These are phyloP conservation scores for Herpetomonas samuelpessoai DNA, from an alignment of 208 protist genomes.

Conservation along the genomic window DNA sequence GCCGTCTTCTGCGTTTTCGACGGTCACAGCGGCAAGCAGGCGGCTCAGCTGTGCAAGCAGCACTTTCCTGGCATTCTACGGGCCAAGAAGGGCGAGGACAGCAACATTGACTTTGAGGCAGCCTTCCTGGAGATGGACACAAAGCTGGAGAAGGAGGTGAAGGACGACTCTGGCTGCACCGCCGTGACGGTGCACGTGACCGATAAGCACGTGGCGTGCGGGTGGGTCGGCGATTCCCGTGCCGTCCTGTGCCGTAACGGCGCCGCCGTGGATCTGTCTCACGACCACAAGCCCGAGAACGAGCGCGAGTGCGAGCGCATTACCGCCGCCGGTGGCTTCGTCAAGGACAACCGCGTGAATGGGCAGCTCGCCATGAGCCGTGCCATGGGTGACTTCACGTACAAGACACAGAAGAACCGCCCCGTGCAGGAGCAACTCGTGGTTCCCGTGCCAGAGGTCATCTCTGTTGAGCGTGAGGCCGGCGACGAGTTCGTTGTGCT, in stretches of 20 bases:
- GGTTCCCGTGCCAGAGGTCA: conserved; percentile 66
- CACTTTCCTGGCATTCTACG: conserved; percentile 29
- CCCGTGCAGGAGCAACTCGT: conserved; percentile 65
- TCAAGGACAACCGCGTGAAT: conserved; percentile 93
- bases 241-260: conserved; percentile 82
- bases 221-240: conserved; percentile 92
- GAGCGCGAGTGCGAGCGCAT: conserved; percentile 79
- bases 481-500: conserved; percentile 71
- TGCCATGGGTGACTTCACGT: conserved; percentile 93
- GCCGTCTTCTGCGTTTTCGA: conserved; percentile 88
- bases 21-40: conserved; percentile 69
- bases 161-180: conserved; percentile 74
- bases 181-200: conserved; percentile 72
- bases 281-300: conserved; percentile 93
- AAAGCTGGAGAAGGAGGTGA: conserved; percentile 33
- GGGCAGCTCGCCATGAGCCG: conserved; percentile 93
- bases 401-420: conserved; percentile 70
- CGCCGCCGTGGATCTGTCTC: conserved; percentile 65
- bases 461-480: conserved; percentile 31
- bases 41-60: conserved; percentile 38
- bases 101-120: conserved; percentile 54
- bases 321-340: conserved; percentile 74
- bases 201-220: conserved; percentile 69
- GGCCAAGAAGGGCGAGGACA: conserved; percentile 10
- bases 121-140: conserved; percentile 74